Base-by-base conservation (phyloP, 2,329 filamentous ascomycete genomes). In the Alternaria postmessia region DNA sequence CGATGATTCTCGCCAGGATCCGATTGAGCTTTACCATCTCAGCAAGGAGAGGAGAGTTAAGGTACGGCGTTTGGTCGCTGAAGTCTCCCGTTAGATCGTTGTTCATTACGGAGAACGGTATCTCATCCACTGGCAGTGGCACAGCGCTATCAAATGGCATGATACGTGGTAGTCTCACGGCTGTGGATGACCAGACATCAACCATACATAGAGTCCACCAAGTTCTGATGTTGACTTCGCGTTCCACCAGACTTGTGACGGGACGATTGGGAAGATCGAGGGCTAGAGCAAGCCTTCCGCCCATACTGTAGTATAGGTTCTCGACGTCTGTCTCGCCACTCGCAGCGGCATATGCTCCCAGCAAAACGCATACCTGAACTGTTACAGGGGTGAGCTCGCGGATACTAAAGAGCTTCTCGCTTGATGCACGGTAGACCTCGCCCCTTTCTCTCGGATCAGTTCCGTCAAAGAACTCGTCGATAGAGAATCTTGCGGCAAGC, bases 181-280 rank as follows among this genome's bases (percentile, higher is more conserved):
- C 68, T 12, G 68, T 62, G 5, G 68, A 71, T 7, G 68, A 71
- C 68, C 68, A 71, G 14, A 71, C 68, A 44, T 71, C 68, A 4
- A 71, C 64, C 68, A 71, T 71, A n/a, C 65, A 68, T 14, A 71
- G 48, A 14, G 67, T 63, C 67, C 67, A 71, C 68, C 68, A 71
- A 32, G 62, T 67, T 61, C 68, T 65, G 42, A 69, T 69, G 20
- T 71, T 71, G 12, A 68, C 56, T 53, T 71, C 68, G 34, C 67
- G 66, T 41, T 71, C 68, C 12, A 71, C 46, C 12, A 67, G 55
- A 49, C 62, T 69, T 9, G 56, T 43, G 32, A 69, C 67, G 16
- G 65, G 67, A 3, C 59, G 62, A 57, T 65, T 71, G 6, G 67
- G 62, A 24, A 71, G 30, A 55, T 71, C 68, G 12, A 71, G 62